phyloP scores from a whole-genome alignment of 2,329 filamentous ascomycete species.

The Colletotrichum endophyticum region DNA sequence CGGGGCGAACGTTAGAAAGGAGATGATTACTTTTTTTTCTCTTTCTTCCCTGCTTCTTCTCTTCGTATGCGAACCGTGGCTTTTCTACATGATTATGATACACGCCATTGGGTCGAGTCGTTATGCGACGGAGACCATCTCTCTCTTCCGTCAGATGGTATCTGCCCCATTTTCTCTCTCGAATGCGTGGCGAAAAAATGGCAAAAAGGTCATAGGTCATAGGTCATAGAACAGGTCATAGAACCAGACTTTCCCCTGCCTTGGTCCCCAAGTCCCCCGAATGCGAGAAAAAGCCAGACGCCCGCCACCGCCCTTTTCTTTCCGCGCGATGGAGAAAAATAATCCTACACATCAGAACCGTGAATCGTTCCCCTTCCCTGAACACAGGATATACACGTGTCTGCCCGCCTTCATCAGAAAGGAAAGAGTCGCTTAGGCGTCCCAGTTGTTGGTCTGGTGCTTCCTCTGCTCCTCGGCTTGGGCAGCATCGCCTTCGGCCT shows the following conservation, averaged over 20 bases:
- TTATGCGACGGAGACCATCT: neutral
- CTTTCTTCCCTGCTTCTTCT: neutral
- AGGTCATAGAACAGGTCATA: neutral
- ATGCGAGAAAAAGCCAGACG: neutral
- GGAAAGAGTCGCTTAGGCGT: neutral
- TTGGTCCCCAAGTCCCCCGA: neutral
- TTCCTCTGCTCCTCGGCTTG: constrained; percentile 20
- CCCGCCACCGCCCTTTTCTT: neutral
- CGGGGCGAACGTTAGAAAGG: neutral
- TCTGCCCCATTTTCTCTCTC: neutral
- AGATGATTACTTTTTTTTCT: neutral
- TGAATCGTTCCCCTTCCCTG: neutral
- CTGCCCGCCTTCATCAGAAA: neutral
- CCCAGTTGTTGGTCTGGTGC: constrained; percentile 4
- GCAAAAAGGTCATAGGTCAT: neutral
- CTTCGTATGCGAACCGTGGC: neutral
- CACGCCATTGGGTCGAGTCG: neutral
- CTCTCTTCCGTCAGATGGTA: neutral
- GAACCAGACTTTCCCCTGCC: neutral
- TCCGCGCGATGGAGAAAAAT: neutral
- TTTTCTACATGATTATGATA: neutral
- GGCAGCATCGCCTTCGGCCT: neutral
- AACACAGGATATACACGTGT: neutral
- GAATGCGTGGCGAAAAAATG: neutral
- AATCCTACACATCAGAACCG: neutral